Base-by-base conservation (phyloP, 164 flowering plant genomes). In the Vitis vinifera region DNA sequence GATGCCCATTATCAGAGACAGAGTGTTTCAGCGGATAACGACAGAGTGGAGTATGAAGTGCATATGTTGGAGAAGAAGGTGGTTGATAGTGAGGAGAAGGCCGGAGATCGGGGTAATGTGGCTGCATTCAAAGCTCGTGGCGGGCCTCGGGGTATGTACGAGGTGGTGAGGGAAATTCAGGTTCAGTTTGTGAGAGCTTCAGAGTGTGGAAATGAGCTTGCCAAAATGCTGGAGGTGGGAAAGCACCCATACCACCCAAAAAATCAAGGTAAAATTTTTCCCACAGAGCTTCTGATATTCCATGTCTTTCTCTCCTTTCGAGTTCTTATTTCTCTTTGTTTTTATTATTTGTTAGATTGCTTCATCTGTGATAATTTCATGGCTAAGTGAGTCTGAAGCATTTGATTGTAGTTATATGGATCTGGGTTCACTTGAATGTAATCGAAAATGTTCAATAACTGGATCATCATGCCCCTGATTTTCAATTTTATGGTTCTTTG, bases 141-240 rank as follows among this genome's bases (percentile, higher is more conserved):
- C 14, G 87, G 82, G 23, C 78, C 77, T 8, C 65, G 69, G 53
- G 83, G 79, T 63, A 85, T 71, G 66, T 61, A 68, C 37, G 95
- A 91, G 37, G 91, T 82, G 61, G 78, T 89, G 30, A 81, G 68
- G 47, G 97, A 89, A 76, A 88, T 96, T 62, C 86, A 83, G 71
- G 80, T 73, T 68, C 94, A 83, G 73, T 93, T 96, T 73, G 88
- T 86, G 71, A 85, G 84, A 56, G 97, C 98, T 56, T 79, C 95
- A 0, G 87, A 86, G 66, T 83, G 88, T 0, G 97, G 93, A 9
- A 76, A 58, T 71, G 97, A 92, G 75, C 84, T 96, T 65, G 88
- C 93, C 6, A 78, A 76, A 81, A 78, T 92, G 66, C 97, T 96
- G 23, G 98, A 96, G 76, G 97, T 75, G 27, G 98, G 97, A 31